These are phyloP conservation scores for Sordariomycetes sp. DNA, from an alignment of 2,329 filamentous ascomycete genomes.

Conservation along the genomic window DNA sequence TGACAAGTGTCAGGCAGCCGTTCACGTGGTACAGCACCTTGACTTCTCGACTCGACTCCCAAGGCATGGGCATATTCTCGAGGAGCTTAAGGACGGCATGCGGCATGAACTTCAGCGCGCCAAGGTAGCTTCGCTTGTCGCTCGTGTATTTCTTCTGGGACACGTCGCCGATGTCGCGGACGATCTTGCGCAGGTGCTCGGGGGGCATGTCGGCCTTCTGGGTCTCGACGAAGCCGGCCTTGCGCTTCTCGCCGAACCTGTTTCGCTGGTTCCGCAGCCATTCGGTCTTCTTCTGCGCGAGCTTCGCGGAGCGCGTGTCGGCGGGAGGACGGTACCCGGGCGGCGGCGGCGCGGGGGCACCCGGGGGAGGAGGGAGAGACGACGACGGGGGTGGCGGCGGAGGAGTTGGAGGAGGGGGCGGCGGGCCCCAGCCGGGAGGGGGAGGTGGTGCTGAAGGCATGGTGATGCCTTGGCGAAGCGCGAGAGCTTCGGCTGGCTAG, in stretches of 20 bases:
- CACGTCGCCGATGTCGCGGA: constrained; percentile 96
- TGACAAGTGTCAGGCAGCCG: constrained; percentile 90
- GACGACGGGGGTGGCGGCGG: constrained; percentile 44
- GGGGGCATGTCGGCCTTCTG: constrained; percentile 99
- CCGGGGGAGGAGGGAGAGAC: constrained; percentile 45
- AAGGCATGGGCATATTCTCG: constrained; percentile 99
- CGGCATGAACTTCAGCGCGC: constrained; percentile 97
- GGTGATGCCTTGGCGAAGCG: constrained; percentile 7
- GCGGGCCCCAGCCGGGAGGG: constrained; percentile 45
- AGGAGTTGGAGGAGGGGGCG: constrained; percentile 39
- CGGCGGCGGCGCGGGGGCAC: constrained; percentile 61
- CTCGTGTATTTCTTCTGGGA: constrained; percentile 99
- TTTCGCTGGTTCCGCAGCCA: constrained; percentile 88
- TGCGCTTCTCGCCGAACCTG: constrained; percentile 93
- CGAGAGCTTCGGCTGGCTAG: neutral
- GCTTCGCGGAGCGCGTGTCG: constrained; percentile 83
- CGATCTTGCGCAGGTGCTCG: constrained; percentile 95
- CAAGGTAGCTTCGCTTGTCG: constrained; percentile 95
- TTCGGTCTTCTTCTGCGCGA: constrained; percentile 98
- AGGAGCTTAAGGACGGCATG: constrained; percentile 94
- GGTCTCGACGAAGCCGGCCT: constrained; percentile 91
- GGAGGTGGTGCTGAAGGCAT: constrained; percentile 45
- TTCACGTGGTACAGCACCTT: constrained; percentile 99
- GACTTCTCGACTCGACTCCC: constrained; percentile 92
- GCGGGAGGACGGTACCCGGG: constrained; percentile 73